These are phyloP conservation scores for Calvatia gigantea DNA, from an alignment of 768 basidiomycete genomes.

Conservation along the genomic window DNA sequence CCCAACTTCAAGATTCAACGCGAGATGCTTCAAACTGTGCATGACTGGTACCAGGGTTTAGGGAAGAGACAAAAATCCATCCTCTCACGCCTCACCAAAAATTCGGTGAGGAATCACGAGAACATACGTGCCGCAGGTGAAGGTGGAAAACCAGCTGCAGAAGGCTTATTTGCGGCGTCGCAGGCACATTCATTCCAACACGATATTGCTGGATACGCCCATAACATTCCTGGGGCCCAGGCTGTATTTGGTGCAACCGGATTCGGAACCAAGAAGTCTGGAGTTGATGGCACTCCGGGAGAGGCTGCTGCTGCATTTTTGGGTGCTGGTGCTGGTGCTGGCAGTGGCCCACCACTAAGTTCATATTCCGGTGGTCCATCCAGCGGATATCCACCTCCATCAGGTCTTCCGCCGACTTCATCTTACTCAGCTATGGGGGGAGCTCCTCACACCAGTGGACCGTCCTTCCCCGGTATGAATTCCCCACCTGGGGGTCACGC, in stretches of 20 bases:
- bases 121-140: conserved; percentile 61
- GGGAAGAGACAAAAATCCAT: conserved; percentile 44
- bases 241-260: conserved; percentile 29
- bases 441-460: too few species aligned
- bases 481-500: neutral
- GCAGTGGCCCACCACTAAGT: conserved; percentile 1
- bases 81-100: conserved; percentile 57
- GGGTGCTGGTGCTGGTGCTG: conserved; percentile 11
- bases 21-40: conserved; percentile 72
- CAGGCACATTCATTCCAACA: conserved; percentile 49
- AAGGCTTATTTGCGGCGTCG: conserved; percentile 45
- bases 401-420: conserved; percentile 17
- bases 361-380: conserved; percentile 17
- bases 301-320: conserved; percentile 31
- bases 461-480: conserved; percentile 4
- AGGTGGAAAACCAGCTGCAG: conserved; percentile 40
- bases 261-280: conserved; percentile 23
- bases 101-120: conserved; percentile 67
- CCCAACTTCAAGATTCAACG: conserved; percentile 60
- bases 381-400: conserved; percentile 19
- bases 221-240: conserved; percentile 46
- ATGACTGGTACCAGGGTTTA: conserved; percentile 53
- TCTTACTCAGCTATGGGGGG: too few species aligned
- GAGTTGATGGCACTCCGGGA: conserved; percentile 22
- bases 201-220: conserved; percentile 40